Evolutionary conservation across 2,329 filamentous ascomycete genomes (phyloP).

Genomic region (Exophiala oligosperma): DNA sequence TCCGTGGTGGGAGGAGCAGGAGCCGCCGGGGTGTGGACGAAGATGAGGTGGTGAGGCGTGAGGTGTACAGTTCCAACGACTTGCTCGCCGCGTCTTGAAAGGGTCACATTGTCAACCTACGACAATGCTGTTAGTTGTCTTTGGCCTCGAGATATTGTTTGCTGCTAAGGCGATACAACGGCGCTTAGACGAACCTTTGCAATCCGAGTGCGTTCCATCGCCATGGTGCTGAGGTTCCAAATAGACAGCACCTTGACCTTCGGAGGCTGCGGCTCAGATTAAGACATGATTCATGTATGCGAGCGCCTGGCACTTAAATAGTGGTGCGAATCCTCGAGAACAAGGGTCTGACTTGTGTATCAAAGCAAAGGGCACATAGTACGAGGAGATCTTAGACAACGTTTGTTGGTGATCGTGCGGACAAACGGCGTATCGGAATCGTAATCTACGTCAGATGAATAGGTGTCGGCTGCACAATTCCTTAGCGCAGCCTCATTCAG

Average conservation of each 20-base stretch:
- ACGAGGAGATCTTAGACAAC: not conserved
- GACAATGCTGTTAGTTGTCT: constrained; percentile 14
- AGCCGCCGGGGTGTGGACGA: constrained; percentile 53
- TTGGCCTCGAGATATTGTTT: not conserved
- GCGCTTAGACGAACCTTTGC: constrained; percentile 25
- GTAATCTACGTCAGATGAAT: not conserved
- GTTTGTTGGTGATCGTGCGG: not conserved
- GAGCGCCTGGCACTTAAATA: not conserved
- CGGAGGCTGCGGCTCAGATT: not conserved
- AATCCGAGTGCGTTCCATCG: constrained; percentile 31
- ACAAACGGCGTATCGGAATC: not conserved
- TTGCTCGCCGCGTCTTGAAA: constrained; percentile 57
- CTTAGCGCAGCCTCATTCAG: constrained; percentile 1
- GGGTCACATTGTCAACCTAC: constrained; percentile 58
- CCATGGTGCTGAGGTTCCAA: constrained; percentile 20
- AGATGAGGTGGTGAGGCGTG: constrained; percentile 65
- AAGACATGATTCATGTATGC: not conserved
- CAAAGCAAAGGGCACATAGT: not conserved
- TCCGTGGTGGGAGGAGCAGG: constrained; percentile 27
- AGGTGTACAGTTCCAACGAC: constrained; percentile 62
- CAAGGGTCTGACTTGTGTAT: not conserved
- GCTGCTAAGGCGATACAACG: not conserved
- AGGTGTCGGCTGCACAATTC: not conserved
- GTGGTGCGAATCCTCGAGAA: not conserved
- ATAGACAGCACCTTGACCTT: constrained; percentile 1